Conservation (phyloP, 495 filamentous ascomycete genomes). For the Hypoxylon crocopeplum region DNA sequence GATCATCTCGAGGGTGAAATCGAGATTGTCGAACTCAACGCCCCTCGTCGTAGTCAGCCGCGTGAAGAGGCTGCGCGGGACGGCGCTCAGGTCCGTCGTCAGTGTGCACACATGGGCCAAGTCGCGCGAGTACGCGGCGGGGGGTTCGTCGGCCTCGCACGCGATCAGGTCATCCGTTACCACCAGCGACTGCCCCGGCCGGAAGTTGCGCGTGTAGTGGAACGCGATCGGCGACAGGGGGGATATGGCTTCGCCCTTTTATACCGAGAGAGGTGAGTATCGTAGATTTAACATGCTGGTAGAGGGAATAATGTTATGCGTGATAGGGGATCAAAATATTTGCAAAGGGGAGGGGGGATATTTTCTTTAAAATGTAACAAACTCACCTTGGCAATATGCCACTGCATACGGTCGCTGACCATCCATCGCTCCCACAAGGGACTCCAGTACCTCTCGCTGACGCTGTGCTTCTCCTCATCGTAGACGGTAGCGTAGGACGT, state of each 20-base stretch:
- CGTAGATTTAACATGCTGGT: neutral
- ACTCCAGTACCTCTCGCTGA: constrained; percentile 74
- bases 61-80: constrained; percentile 70
- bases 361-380: neutral
- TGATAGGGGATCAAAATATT: neutral
- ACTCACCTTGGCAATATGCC: constrained; percentile 75
- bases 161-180: constrained; percentile 79
- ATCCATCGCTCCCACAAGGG: constrained; percentile 82
- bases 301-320: neutral
- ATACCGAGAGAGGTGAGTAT: constrained; percentile 1
- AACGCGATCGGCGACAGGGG: constrained; percentile 71
- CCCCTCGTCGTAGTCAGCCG: constrained; percentile 73
- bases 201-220: constrained; percentile 81
- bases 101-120: constrained; percentile 76
- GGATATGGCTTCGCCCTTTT: constrained; percentile 74
- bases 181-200: constrained; percentile 66
- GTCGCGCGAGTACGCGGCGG: constrained; percentile 60
- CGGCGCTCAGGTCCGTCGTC: constrained; percentile 73
- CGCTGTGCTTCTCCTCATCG: constrained; percentile 70
- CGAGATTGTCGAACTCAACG: constrained; percentile 75
- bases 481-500: constrained; percentile 79
- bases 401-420: constrained; percentile 80
- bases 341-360: neutral
- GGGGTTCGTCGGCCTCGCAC: constrained; percentile 68
- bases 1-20: constrained; percentile 78